phyloP scores from a whole-genome alignment of 2,329 filamentous ascomycete species.

The Trichoderma breve region DNA sequence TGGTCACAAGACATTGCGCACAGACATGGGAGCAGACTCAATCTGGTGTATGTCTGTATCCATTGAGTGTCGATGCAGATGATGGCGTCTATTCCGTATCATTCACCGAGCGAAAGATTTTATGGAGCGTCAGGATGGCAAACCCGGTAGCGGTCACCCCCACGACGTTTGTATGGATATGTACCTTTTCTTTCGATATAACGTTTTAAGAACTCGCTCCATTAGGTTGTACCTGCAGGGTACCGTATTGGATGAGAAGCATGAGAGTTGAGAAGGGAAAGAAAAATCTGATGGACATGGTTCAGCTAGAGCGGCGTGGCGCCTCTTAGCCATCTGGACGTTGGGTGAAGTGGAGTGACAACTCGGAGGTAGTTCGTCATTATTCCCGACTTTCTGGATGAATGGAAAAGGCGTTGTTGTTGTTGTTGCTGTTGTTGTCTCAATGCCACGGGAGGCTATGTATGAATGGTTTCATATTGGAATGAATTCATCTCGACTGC shows the following conservation, averaged over 20 bases:
- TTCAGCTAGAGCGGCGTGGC: slow-evolving; percentile 1
- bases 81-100: neutral
- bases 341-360: neutral
- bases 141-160: neutral
- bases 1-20: neutral
- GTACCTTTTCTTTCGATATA: neutral
- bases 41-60: neutral
- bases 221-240: neutral
- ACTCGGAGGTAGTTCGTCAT: neutral
- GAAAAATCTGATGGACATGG: neutral
- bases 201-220: neutral
- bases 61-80: neutral
- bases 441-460: neutral
- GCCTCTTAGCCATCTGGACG: neutral
- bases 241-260: neutral
- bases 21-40: neutral
- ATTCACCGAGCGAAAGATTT: neutral
- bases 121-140: neutral
- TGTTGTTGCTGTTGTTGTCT: neutral
- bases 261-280: neutral
- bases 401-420: neutral
- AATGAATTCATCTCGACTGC: neutral
- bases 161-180: neutral
- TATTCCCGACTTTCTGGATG: neutral
- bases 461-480: neutral